phyloP scores from a whole-genome alignment of 495 filamentous ascomycete species.

The Aspergillus olivimuriae region DNA sequence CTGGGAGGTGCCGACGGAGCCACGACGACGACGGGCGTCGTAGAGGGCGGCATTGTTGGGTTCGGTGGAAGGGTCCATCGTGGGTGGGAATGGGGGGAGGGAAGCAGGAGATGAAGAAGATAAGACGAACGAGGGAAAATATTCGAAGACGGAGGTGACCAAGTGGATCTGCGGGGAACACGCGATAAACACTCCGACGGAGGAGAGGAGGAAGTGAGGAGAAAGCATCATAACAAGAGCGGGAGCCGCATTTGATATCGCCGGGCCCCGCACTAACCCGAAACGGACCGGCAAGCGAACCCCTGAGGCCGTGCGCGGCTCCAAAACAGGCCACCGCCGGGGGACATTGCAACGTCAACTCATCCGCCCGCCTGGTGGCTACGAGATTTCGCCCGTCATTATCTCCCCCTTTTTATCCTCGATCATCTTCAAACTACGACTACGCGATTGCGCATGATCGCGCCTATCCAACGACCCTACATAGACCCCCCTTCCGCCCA shows the following conservation, averaged over 20 bases:
- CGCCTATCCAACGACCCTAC: slow-evolving; percentile 36
- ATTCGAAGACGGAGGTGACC: not conserved
- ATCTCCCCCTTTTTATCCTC: slow-evolving; percentile 41
- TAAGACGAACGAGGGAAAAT: too few relatives aligned
- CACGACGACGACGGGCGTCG: slow-evolving; percentile 40
- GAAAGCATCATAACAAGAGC: not conserved
- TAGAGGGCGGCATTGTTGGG: slow-evolving; percentile 47
- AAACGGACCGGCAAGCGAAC: slow-evolving; percentile 40
- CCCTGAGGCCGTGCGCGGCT: slow-evolving; percentile 43
- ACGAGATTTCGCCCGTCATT: slow-evolving; percentile 51
- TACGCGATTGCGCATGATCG: slow-evolving; percentile 50
- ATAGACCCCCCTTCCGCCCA: slow-evolving; percentile 36
- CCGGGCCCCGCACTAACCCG: slow-evolving; percentile 43
- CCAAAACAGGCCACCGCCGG: slow-evolving; percentile 40
- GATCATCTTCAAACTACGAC: slow-evolving; percentile 51
- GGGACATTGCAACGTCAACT: slow-evolving; percentile 58
- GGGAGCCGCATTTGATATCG: slow-evolving; percentile 36
- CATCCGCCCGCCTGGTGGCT: slow-evolving; percentile 43
- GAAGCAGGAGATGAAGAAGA: not conserved
- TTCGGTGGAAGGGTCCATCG: slow-evolving; percentile 31
- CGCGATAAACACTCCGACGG: slow-evolving; percentile 4
- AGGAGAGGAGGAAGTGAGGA: slow-evolving; percentile 5
- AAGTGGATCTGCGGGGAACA: not conserved
- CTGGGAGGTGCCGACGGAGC: slow-evolving; percentile 73
- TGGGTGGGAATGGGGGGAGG: not conserved